Base-by-base conservation (phyloP, 352 stramenopile genomes). In the Thalassiosira exigua region DNA sequence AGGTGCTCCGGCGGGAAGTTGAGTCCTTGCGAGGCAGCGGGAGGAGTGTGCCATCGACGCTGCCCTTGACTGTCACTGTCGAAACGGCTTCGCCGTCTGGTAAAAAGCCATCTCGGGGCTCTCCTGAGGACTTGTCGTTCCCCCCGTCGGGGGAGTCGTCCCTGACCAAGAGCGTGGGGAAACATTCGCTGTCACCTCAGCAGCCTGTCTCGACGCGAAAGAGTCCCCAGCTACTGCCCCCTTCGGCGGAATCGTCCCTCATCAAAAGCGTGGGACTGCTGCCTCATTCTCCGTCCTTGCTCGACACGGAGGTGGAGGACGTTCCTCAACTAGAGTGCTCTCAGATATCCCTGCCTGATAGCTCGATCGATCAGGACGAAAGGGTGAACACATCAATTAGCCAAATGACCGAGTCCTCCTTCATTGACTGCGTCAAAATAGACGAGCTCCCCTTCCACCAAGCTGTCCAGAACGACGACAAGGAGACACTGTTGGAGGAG, bases 401-500 rank as follows among this genome's bases (percentile, higher is more conserved):
- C 33, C 24, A 62, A 39, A 44, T 61, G 36, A 48, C 58, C n/a
- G 61, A 72, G 3, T 77, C 62, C 21, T 69, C 52, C 32, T 59
- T 77, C n/a, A 60, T 69, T 56, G 61, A 65, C 52, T 58, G 4
- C 24, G 46, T 50, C 4, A 75, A 57, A 14, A 19, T 58, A n/a
- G 44, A 69, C n/a, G 58, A 80, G 30, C 52, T 78, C 17, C 69
- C 74, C 50, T 60, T 75, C 14, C 82, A 82, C 41, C 42, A 72
- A n/a, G 69, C 68, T 61, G 56, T 82, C 17, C n/a, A 76, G 24
- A 59, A 58, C 30, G 68, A 86, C 30, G 66, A 89, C 14, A 80
- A 81, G 58, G 53, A 75, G 9, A 52, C 66, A 44, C 60, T 86
- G 33, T 54, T 86, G 19, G 48, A 75, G 5, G 54, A 70, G 65